Evolutionary conservation across 306 rosid genomes (phyloP).

Genomic region (Quillaja saponaria): DNA sequence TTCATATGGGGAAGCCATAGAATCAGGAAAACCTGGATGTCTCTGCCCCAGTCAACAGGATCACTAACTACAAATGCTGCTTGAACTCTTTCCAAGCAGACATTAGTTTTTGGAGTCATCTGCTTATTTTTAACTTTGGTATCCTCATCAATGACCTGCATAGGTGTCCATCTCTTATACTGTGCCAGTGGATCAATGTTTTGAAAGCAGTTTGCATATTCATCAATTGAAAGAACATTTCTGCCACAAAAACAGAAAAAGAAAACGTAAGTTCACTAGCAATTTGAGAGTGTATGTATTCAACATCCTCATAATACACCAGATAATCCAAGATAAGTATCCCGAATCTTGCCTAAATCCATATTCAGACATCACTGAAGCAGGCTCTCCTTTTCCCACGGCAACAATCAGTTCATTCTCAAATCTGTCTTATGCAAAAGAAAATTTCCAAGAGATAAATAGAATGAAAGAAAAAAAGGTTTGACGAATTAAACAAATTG

Average conservation of each 20-base stretch:
- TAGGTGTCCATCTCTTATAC: conserved; percentile 76
- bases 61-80: conserved; percentile 86
- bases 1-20: conserved; percentile 19
- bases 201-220: conserved; percentile 73
- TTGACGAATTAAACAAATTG: not conserved
- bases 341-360: conserved; percentile 67
- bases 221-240: conserved; percentile 80
- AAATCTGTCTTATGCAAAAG: conserved; percentile 48
- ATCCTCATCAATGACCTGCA: conserved; percentile 33
- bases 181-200: conserved; percentile 81
- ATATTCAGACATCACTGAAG: conserved; percentile 80
- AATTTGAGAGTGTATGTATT: conserved; percentile 12
- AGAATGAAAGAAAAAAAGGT: not conserved
- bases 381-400: conserved; percentile 95
- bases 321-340: conserved; percentile 17
- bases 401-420: conserved; percentile 76
- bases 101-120: conserved; percentile 35
- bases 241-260: conserved; percentile 42
- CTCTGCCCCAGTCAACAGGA: conserved; percentile 97
- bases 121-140: conserved; percentile 35
- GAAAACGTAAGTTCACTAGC: too few species aligned
- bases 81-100: conserved; percentile 64
- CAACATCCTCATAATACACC: conserved; percentile 15
- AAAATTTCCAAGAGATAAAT: conserved; percentile 20
- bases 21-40: conserved; percentile 63